phyloP scores from a whole-genome alignment of 179 eudicot genomes.

The Corrigiola litoralis region DNA sequence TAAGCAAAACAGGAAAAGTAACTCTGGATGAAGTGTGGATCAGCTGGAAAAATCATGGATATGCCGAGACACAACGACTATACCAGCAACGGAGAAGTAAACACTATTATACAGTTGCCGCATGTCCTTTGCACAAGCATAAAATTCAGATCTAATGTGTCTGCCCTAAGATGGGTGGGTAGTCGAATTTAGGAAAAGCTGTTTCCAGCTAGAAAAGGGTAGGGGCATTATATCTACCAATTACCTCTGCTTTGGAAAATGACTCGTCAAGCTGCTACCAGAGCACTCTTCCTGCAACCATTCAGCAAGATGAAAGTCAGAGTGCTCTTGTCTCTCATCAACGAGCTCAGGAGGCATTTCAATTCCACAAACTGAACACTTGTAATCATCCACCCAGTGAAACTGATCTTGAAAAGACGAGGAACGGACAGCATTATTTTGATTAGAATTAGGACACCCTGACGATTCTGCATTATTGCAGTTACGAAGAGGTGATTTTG shows the following conservation, averaged over 20 bases:
- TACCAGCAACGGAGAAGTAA: not conserved
- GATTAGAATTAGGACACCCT: conserved; percentile 8
- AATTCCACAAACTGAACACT: conserved; percentile 75
- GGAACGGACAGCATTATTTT: conserved; percentile 35
- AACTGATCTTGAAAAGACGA: conserved; percentile 30
- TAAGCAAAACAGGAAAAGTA: not conserved
- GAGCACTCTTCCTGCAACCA: conserved; percentile 71
- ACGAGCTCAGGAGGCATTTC: conserved; percentile 77
- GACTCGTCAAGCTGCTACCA: conserved; percentile 25
- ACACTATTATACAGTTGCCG: not conserved
- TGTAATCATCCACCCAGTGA: conserved; percentile 75
- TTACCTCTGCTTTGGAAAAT: conserved; percentile 49
- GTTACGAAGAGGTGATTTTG: conserved; percentile 3
- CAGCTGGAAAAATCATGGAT: not conserved
- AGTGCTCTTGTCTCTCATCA: conserved; percentile 94
- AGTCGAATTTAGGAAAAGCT: not conserved
- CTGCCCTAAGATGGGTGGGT: not conserved
- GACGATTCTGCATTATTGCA: conserved; percentile 17
- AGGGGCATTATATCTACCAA: not conserved
- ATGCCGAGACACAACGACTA: not conserved
- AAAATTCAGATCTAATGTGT: not conserved
- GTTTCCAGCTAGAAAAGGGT: not conserved
- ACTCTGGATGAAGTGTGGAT: not conserved
- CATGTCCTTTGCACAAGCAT: not conserved
- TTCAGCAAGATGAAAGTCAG: conserved; percentile 83